Base-by-base conservation (phyloP, 225 moss, liverwort and hornwort species). In the Polytrichum formosum region DNA sequence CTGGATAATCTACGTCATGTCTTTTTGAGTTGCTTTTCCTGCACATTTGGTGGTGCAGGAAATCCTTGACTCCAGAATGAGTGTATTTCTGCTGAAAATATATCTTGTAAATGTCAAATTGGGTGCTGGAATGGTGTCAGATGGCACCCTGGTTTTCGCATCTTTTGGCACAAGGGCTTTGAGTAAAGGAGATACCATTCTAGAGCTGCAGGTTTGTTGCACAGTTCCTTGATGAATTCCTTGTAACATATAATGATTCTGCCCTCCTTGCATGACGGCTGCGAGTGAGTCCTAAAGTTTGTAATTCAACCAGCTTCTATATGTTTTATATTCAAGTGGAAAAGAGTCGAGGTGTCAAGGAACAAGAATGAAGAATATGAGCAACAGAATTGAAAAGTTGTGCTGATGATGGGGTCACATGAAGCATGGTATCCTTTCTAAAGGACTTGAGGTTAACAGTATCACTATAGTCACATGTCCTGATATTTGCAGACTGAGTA, bases 151-250 rank as follows among this genome's bases (percentile, higher is more conserved):
- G 83, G 56, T 65, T 74, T 76, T 84, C 78, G 79, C 81, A 67
- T 79, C 94, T 54, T 89, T 85, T 64, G 75, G 87, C 28, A 78
- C 76, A 28, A 73, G n/a, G 22, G 54, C 80, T 78, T 64, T 90
- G 76, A 82, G 77, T 55, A 73, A 68, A 68, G 92, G 90, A 66
- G 89, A 90, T 30, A 66, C 68, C 61, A 63, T 94, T 76, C 71
- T 94, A 10, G 81, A 90, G 67, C 70, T 94, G 46, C 87, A 83
- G 67, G 94, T 94, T 81, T 74, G 80, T 76, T 62, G 55, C 37
- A 53, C 69, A 55, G 63, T 26, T 62, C 53, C 55, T 23, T 21
- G 22, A 8, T 70, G 54, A 9, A 27, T 21, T 73, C 60, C 28
- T 70, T 37, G 54, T 5, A 20, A 37, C 25, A 64, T 13, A 65